Evolutionary conservation across 2,329 filamentous ascomycete species (phyloP).

Genomic region (Aspergillus versicolor): DNA sequence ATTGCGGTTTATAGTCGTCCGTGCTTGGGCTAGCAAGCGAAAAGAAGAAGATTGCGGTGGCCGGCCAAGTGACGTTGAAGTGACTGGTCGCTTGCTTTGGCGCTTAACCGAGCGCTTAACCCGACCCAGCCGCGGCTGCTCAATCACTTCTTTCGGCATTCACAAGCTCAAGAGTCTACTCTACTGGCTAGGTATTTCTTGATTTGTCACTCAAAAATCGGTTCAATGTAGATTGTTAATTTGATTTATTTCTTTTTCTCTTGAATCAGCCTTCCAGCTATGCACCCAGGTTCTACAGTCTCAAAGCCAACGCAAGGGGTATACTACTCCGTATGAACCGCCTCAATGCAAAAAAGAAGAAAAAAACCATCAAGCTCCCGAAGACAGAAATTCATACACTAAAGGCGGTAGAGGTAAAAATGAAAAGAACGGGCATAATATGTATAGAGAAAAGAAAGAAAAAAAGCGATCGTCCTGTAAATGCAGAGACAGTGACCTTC

Average conservation of each 20-base stretch:
- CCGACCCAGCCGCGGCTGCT: conserved; percentile 14
- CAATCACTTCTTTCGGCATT: conserved; percentile 1
- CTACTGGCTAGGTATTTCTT: neutral
- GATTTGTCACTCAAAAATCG: neutral
- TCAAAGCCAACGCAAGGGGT: conserved; percentile 30
- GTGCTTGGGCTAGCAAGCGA: conserved; percentile 16
- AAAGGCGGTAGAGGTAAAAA: conserved; percentile 18
- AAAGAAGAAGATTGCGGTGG: conserved; percentile 29
- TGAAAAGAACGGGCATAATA: conserved; percentile 15
- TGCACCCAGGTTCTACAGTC: conserved; percentile 13
- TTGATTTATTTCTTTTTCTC: conserved; percentile 6
- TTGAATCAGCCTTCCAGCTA: conserved; percentile 7
- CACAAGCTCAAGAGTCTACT: neutral
- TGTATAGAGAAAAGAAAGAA: conserved; percentile 13
- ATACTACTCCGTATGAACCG: conserved; percentile 29
- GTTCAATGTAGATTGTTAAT: conserved; percentile 5
- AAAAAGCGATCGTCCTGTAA: conserved; percentile 25
- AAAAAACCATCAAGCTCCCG: conserved; percentile 18
- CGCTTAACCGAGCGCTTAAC: conserved; percentile 22
- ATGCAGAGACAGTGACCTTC: conserved; percentile 26
- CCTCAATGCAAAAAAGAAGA: conserved; percentile 30
- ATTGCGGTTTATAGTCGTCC: conserved; percentile 16
- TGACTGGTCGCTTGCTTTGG: conserved; percentile 16
- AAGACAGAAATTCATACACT: conserved; percentile 18
- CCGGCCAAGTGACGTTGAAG: conserved; percentile 25